Evolutionary conservation across 805 yeast genomes (phyloP), one percentile per base, ranked within the genome.

Genomic region (Barnettozyma populi): DNA sequence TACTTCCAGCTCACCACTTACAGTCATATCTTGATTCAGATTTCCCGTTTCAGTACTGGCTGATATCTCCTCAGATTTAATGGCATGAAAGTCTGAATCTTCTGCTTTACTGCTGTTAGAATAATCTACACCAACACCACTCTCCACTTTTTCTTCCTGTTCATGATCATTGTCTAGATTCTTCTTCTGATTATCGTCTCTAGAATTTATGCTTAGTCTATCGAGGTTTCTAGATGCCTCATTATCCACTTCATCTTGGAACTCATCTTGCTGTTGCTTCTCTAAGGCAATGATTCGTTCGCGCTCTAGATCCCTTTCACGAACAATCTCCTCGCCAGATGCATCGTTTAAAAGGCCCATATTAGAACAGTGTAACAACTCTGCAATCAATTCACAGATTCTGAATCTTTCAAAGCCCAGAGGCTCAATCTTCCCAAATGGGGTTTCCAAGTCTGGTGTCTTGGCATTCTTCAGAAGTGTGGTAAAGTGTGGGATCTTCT

Each of bases 281-380:
- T 57, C 70, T 58, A 58, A 52, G 9, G 68, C 68, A 47, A 68
- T 68, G 43, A 84, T 70, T 20, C 82, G 71, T 20, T 69, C 71
- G 50, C 97, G 75, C 50, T 83, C 79, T 11, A 67, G 64, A 59
- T 90, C 96, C 43, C 97, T 76, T 48, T 83, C 80, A 35, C 67
- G 65, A 21, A 89, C 81, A 39, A 88, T 75, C 27, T 73, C 72
- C 64, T 87, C 83, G 46, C 90, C 89, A 45, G 74, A 75, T 36
- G 76, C 79, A 41, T 90, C 89, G 63, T 92, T 94, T 55, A 94
- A 75, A 18, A 90, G 73, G 0, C 85, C 88, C 98, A 94, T 94
- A 67, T 94, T 94, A n/a, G 97, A 89, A 62, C 99, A 94, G 66
- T 94, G 99, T 48, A 94, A 73, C 36, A 94, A 73, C 61, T 94